phyloP scores from a whole-genome alignment of 306 rosid genomes.

The apple (Malus domestica) region ASM211411v1 NC_041799.1:1267001-1267500 shows the following conservation, averaged over 20 bases:
- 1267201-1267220: constrained; percentile 94
- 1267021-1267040: neutral
- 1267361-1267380: constrained; percentile 83
- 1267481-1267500: neutral
- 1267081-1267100: neutral
- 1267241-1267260: constrained; percentile 84
- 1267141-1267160: constrained; percentile 20
- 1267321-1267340: constrained; percentile 72
- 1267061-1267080: neutral
- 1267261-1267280: constrained; percentile 90
- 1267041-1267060: neutral
- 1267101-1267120: neutral
- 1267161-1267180: constrained; percentile 74
- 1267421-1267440: neutral
- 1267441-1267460: neutral
- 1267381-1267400: constrained; percentile 74
- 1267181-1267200: constrained; percentile 84
- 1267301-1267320: constrained; percentile 96
- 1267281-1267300: constrained; percentile 76
- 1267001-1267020: neutral
- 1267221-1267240: constrained; percentile 93
- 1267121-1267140: neutral
- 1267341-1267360: constrained; percentile 72
- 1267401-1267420: neutral
- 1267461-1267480: neutral